Evolutionary conservation across 257 asterid genomes (phyloP), one percentile per base, ranked within the genome.

Genomic region (Penstemon eatonii): DNA sequence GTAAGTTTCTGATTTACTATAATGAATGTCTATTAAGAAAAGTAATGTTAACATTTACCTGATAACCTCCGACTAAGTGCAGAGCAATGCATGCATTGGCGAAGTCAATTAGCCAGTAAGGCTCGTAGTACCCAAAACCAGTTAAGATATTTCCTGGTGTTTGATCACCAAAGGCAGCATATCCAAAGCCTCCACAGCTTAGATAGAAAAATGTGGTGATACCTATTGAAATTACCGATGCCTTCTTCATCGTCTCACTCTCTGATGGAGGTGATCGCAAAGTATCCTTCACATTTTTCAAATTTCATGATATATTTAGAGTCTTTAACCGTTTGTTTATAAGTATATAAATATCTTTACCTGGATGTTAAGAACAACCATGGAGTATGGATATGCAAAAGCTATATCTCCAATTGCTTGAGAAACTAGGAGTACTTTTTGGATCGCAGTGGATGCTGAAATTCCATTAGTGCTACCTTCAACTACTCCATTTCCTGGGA

Each of bases 351-450:
- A 12, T 51, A 3, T 51, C 25, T 51, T 51, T 61, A 87, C 97
- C 94, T 90, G 94, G 56, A 91, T 80, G 60, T 85, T 81, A 36
- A 91, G 84, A 70, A 85, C 79, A 60, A 86, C 72, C 59, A 69
- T 60, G 68, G 91, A 76, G 76, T 74, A 91, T 36, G 91, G 88
- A 71, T 82, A 88, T 57, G 97, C 82, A 81, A 89, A 91, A 8
- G 95, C 97, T 67, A 91, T 81, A 65, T 83, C 79, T 60, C 96
- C 97, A 25, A 89, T 74, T n/a, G 96, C 95, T 70, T 89, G 86
- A 68, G 82, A 77, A 56, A 85, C 71, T 11, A 73, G 63, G 33
- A 25, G 33, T 25, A 25, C 71, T 76, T 84, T 91, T 47, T 84
- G 67, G 25, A 71, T 73, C 15, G 75, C 58, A 68, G 56, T 73